Evolutionary conservation across 345 rosid genomes (phyloP).

Genomic region (Corchorus capsularis): DNA sequence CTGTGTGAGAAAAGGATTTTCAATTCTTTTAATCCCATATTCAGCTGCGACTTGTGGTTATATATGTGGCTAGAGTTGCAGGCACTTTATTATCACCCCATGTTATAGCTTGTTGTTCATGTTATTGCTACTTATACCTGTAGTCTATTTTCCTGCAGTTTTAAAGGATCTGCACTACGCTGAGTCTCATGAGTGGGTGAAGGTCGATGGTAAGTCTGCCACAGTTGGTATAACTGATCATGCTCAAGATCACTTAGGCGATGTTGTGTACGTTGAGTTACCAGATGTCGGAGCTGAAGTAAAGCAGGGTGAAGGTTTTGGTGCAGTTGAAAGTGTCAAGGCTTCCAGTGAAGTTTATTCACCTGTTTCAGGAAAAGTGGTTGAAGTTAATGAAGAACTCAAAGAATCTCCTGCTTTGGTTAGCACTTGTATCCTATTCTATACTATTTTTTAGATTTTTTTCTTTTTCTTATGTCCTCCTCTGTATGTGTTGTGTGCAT

Average conservation of each 20-base stretch:
- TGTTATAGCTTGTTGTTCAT: neutral
- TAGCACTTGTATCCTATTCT: conserved; percentile 34
- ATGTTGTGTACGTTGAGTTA: conserved; percentile 91
- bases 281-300: conserved; percentile 76
- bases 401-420: conserved; percentile 72
- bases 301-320: conserved; percentile 73
- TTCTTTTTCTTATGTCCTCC: neutral
- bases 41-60: neutral
- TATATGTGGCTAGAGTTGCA: neutral
- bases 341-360: conserved; percentile 94
- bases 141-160: conserved; percentile 42
- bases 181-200: conserved; percentile 94
- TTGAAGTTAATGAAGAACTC: conserved; percentile 73
- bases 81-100: neutral
- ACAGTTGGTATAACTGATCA: conserved; percentile 94
- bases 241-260: conserved; percentile 96
- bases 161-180: conserved; percentile 82
- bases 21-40: neutral
- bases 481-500: neutral
- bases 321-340: conserved; percentile 99
- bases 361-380: conserved; percentile 86
- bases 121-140: neutral
- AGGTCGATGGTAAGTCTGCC: conserved; percentile 71
- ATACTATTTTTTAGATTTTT: neutral
- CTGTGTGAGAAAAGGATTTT: no score